A percentile compares a stretch with the other conserved stretches of the same genome.
These are phyloP conservation scores for Spiraea crenata DNA, from an alignment of 331 rosid species.

Conservation along the genomic window DNA sequence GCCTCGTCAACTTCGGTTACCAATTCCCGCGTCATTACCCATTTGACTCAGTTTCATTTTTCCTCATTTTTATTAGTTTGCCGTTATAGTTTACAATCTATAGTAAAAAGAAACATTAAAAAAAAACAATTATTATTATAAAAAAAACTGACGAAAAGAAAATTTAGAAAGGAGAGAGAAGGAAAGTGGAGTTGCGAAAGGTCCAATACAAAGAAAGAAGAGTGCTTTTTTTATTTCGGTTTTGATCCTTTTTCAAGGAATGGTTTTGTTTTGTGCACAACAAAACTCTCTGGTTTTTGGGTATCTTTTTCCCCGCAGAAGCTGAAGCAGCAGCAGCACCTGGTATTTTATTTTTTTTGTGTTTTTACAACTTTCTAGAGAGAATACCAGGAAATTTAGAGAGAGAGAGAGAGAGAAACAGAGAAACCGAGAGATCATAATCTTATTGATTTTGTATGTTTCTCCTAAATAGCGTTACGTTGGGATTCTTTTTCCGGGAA, in stretches of 20 bases:
- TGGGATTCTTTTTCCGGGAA: neutral
- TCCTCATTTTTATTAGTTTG: no score
- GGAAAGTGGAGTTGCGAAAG: neutral
- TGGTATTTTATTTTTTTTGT: slow-evolving; percentile 8
- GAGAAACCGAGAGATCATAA: neutral
- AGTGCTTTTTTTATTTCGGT: neutral
- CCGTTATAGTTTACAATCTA: no score
- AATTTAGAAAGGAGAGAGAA: neutral
- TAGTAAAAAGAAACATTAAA: neutral
- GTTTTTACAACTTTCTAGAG: neutral
- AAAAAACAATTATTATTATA: no score
- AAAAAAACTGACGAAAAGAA: no score
- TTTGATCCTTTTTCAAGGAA: neutral
- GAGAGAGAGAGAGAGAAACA: neutral
- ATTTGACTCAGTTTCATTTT: neutral
- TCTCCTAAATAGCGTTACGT: neutral
- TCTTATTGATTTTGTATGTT: neutral
- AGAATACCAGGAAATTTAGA: neutral
- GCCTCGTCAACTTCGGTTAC: neutral
- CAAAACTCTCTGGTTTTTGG: slow-evolving; percentile 3
- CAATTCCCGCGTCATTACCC: neutral
- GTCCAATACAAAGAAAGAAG: neutral
- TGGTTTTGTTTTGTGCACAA: slow-evolving; percentile 9
- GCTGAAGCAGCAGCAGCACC: slow-evolving; percentile 2
- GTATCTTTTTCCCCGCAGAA: no score